Evolutionary conservation across 2,329 filamentous ascomycete genomes (phyloP).

Genomic region (Colletotrichum tanaceti): DNA sequence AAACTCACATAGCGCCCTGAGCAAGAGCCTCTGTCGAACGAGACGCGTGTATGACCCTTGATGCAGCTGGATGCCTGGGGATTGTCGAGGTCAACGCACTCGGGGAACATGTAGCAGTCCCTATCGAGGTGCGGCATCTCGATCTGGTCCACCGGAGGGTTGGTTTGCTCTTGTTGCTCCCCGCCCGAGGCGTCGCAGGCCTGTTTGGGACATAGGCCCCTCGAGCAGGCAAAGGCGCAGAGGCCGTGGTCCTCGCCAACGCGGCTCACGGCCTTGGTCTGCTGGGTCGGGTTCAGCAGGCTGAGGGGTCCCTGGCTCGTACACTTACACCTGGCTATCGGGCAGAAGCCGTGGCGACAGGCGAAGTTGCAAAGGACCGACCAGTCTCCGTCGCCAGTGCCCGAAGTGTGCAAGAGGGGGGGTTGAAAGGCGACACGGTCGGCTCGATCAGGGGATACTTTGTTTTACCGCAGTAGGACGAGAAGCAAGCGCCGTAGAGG

Average conservation of each 20-base stretch:
- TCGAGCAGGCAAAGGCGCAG: conserved; percentile 12
- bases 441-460: not conserved
- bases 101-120: not conserved
- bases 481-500: not conserved
- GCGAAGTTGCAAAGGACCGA: conserved; percentile 50
- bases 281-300: not conserved
- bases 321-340: conserved; percentile 50
- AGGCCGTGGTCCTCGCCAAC: not conserved
- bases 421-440: not conserved
- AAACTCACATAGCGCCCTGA: not conserved
- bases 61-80: not conserved
- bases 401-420: not conserved
- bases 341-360: conserved; percentile 48
- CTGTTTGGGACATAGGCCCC: not conserved
- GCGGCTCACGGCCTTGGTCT: not conserved
- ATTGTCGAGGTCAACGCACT: not conserved
- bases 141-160: not conserved
- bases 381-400: conserved; percentile 43
- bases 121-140: not conserved
- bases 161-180: not conserved
- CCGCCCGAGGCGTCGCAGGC: not conserved
- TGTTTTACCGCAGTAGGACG: not conserved
- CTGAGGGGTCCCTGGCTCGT: conserved; percentile 10
- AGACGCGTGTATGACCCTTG: not conserved
- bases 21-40: not conserved